These are phyloP conservation scores for Phaseolus lunatus DNA, from an alignment of 306 rosid species.

Conservation along the genomic window DNA sequence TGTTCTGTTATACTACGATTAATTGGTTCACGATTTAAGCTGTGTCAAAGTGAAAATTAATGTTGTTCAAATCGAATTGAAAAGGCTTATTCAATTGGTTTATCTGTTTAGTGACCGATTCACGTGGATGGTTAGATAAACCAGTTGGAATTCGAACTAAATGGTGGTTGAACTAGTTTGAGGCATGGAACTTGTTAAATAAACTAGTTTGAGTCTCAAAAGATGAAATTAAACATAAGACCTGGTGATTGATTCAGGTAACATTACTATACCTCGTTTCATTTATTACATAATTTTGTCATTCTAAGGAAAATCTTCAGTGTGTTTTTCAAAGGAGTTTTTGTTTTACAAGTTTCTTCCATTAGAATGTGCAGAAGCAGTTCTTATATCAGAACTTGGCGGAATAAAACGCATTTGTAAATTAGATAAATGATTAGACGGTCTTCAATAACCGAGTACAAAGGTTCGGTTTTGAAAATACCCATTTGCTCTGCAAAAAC, in stretches of 20 bases:
- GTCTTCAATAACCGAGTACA: too few species aligned
- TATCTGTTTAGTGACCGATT: neutral
- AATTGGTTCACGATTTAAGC: neutral
- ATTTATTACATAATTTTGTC: neutral
- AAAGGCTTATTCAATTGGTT: neutral
- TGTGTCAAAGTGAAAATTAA: neutral
- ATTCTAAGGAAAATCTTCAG: neutral
- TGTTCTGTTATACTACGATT: neutral
- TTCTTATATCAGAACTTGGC: neutral
- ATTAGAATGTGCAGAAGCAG: neutral
- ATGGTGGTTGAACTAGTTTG: neutral
- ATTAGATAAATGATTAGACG: too few species aligned
- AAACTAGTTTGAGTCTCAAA: neutral
- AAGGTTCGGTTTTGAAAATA: too few species aligned
- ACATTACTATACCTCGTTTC: neutral
- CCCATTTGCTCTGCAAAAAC: neutral
- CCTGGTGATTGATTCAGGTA: neutral
- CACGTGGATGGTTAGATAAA: neutral
- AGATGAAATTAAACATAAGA: neutral
- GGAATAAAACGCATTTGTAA: too few species aligned
- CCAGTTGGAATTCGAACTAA: neutral
- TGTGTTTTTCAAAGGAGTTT: neutral
- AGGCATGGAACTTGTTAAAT: neutral
- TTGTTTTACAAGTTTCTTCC: too few species aligned
- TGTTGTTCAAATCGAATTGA: neutral